Evolutionary conservation across 73 alveolate species (phyloP).

Genomic region (Tetrahymena elliotti): DNA sequence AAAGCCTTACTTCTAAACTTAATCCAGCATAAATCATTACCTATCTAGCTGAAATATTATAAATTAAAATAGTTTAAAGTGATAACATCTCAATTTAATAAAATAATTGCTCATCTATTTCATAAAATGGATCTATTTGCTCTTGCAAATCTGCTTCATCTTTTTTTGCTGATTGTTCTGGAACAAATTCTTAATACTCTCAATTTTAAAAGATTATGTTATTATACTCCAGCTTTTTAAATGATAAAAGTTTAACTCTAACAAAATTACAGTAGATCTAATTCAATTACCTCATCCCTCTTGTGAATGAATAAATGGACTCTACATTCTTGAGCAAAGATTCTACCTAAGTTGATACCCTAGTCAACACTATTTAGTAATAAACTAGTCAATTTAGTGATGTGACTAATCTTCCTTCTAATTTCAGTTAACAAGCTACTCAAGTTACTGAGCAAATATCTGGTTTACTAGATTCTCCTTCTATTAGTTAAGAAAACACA

Average conservation of each 20-base stretch:
- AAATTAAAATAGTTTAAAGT: background rate
- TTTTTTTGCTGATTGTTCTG: background rate
- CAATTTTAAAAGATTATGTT: background rate
- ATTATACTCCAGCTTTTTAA: background rate
- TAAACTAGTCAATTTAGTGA: background rate
- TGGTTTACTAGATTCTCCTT: background rate
- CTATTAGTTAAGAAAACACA: background rate
- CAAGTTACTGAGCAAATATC: background rate
- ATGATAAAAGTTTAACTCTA: background rate
- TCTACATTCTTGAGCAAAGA: background rate
- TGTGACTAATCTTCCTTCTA: background rate
- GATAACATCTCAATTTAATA: background rate
- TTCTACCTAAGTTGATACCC: background rate
- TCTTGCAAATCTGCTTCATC: background rate
- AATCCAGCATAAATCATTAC: background rate
- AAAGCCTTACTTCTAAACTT: background rate
- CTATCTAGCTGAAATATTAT: background rate
- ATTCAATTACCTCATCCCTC: background rate
- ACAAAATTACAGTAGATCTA: background rate
- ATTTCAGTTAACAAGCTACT: background rate
- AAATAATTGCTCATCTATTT: background rate
- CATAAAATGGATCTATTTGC: background rate
- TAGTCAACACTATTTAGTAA: background rate
- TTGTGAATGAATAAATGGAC: background rate
- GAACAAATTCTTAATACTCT: background rate